A percentile compares a stretch with the other conserved stretches of the same genome.
These are phyloP conservation scores for Teratosphaeria gauchensis DNA, from an alignment of 2,329 filamentous ascomycete genomes.

Conservation along the genomic window DNA sequence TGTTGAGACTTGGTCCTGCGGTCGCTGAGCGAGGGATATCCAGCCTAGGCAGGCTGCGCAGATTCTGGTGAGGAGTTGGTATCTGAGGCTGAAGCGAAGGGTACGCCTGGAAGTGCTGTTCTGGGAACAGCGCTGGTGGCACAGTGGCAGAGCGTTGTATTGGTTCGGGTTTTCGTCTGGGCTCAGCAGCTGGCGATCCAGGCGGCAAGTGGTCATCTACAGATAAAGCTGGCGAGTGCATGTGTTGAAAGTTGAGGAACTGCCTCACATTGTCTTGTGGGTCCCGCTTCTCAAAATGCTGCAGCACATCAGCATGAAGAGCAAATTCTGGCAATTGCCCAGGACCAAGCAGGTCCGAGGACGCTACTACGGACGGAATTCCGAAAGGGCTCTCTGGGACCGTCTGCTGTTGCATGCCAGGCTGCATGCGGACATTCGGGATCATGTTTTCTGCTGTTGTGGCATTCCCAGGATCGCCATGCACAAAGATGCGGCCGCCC, in stretches of 20 bases:
- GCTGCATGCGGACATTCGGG: constrained; percentile 35
- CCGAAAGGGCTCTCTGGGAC: constrained; percentile 4
- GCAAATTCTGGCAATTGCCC: constrained; percentile 52
- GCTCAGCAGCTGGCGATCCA: constrained; percentile 34
- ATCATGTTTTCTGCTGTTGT: constrained; percentile 48
- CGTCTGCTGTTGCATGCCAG: constrained; percentile 10
- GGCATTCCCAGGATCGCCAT: constrained; percentile 70
- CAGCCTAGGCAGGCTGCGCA: constrained; percentile 47
- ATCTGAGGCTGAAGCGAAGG: constrained; percentile 30
- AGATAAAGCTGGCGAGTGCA: constrained; percentile 37
- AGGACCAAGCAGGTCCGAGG: constrained; percentile 79
- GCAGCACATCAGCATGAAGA: constrained; percentile 64
- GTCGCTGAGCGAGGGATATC: constrained; percentile 42
- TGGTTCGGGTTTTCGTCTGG: constrained; percentile 39
- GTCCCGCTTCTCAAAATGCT: constrained; percentile 60
- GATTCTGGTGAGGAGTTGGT: constrained; percentile 40
- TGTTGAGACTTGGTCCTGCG: constrained; percentile 26
- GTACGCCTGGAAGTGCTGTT: constrained; percentile 12
- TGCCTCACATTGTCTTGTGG: constrained; percentile 89
- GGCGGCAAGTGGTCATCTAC: constrained; percentile 57
- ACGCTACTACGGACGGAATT: constrained; percentile 70
- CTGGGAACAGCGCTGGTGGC: constrained; percentile 14
- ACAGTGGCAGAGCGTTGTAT: constrained; percentile 13
- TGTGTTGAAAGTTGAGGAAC: constrained; percentile 77
- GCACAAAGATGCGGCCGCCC: constrained; percentile 63